Conservation (phyloP, 768 basidiomycete species). For the Phylloporus sp. region DNA sequence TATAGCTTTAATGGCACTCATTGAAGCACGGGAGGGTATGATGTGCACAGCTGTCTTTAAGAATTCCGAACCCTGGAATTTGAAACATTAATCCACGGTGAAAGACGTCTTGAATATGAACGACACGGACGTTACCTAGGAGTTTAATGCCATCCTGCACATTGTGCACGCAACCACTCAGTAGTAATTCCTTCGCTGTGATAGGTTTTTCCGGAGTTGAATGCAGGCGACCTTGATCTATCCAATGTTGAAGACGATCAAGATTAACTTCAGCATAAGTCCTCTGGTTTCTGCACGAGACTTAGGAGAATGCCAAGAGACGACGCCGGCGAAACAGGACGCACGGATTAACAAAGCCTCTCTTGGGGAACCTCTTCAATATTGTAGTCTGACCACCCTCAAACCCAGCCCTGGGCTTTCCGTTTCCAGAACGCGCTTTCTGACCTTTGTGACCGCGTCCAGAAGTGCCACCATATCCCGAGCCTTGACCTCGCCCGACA, state of each 20-base stretch:
- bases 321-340: slow-evolving; percentile 27
- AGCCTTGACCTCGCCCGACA: slow-evolving; percentile 89
- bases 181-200: slow-evolving; percentile 79
- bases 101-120: background rate
- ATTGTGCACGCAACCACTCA: slow-evolving; percentile 85
- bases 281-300: slow-evolving; percentile 57
- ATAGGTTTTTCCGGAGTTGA: slow-evolving; percentile 81
- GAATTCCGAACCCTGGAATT: slow-evolving; percentile 55
- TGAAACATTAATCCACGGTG: background rate
- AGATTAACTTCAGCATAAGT: slow-evolving; percentile 82
- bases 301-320: background rate
- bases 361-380: slow-evolving; percentile 86
- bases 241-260: slow-evolving; percentile 86
- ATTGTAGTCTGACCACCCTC: slow-evolving; percentile 98
- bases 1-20: slow-evolving; percentile 80
- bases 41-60: slow-evolving; percentile 74
- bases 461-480: slow-evolving; percentile 87
- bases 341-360: slow-evolving; percentile 90
- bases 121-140: slow-evolving; percentile 65
- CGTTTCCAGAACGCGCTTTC: slow-evolving; percentile 86
- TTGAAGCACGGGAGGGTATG: slow-evolving; percentile 79
- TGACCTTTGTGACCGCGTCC: slow-evolving; percentile 95
- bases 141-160: slow-evolving; percentile 91
- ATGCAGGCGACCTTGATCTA: slow-evolving; percentile 76
- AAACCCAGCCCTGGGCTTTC: slow-evolving; percentile 77